A percentile compares a stretch with the other conserved stretches of the same genome.
phyloP scores from a whole-genome alignment of 169 alveolate genomes.

The Plasmodium sp. region DNA sequence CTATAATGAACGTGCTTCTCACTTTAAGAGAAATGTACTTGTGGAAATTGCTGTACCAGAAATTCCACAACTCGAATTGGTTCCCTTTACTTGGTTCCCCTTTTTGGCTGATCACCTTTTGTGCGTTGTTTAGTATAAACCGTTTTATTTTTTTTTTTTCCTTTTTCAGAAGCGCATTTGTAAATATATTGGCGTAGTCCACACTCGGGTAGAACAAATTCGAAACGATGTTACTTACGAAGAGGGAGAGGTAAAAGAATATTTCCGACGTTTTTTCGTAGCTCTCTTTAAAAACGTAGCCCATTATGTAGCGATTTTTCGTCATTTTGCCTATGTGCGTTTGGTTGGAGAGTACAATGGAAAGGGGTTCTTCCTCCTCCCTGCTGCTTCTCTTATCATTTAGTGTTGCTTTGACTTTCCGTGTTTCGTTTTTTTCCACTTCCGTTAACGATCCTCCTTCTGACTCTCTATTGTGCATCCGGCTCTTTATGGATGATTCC shows the following conservation, averaged over 20 bases:
- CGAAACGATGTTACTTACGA: slow-evolving; percentile 42
- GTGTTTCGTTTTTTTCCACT: background rate
- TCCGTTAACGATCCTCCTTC: background rate
- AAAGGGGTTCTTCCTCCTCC: background rate
- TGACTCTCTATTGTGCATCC: background rate
- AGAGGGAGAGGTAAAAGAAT: slow-evolving; percentile 28
- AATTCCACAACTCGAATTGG: slow-evolving; percentile 47
- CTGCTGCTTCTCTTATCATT: background rate
- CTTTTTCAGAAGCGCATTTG: slow-evolving; percentile 14
- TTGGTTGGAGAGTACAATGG: background rate
- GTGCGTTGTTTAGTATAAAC: slow-evolving; percentile 46
- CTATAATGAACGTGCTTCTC: slow-evolving; percentile 20
- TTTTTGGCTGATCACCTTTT: background rate
- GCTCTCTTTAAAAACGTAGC: slow-evolving; percentile 44
- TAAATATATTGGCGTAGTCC: slow-evolving; percentile 35
- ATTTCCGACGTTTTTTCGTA: slow-evolving; percentile 31
- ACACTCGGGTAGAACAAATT: slow-evolving; percentile 58
- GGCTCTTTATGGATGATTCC: background rate
- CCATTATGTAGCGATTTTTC: slow-evolving; percentile 25
- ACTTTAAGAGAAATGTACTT: slow-evolving; percentile 30
- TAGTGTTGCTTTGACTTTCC: background rate
- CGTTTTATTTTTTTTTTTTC: slow-evolving; percentile 44
- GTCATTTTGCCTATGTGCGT: slow-evolving; percentile 24
- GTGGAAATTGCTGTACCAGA: slow-evolving; percentile 61
- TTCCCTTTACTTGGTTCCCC: background rate